These are phyloP conservation scores for Acer negundo DNA, from an alignment of 345 rosid genomes.

Conservation along the genomic window DNA sequence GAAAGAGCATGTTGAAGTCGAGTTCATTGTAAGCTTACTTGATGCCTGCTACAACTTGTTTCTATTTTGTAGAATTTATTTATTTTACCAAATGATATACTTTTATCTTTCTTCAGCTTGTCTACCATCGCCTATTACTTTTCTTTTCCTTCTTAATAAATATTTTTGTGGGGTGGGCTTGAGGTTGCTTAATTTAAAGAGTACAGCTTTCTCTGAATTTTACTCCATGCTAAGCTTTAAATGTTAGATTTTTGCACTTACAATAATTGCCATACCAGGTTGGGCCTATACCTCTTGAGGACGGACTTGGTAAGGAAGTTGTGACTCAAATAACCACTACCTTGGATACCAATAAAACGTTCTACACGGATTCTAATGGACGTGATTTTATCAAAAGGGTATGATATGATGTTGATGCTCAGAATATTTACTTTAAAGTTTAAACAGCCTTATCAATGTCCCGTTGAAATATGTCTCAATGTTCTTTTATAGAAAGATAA, in stretches of 20 bases:
- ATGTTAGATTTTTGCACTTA: constrained; percentile 7
- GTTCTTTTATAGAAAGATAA: background rate
- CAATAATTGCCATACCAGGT: constrained; percentile 40
- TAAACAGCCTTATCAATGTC: background rate
- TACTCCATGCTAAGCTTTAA: background rate
- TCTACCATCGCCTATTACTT: background rate
- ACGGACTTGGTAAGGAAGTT: constrained; percentile 76
- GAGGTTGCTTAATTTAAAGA: background rate
- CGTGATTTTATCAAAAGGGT: constrained; percentile 82
- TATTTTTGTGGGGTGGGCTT: background rate
- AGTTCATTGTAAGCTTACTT: constrained; percentile 71
- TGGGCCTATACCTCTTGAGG: constrained; percentile 69
- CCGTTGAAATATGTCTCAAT: background rate
- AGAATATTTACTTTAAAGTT: constrained; percentile 2
- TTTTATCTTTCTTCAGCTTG: constrained; percentile 1
- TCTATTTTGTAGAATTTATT: background rate
- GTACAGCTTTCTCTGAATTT: background rate
- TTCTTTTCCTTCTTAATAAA: background rate
- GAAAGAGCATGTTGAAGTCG: constrained; percentile 93
- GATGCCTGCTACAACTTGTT: constrained; percentile 11
- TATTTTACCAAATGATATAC: background rate
- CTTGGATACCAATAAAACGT: constrained; percentile 57
- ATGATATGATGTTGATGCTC: constrained; percentile 16
- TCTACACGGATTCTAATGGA: constrained; percentile 85
- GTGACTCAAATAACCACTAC: constrained; percentile 65